Evolutionary conservation across 768 basidiomycete species (phyloP), one percentile per base, ranked within the genome.

Genomic region (Chalciporus sphaerocephalus): DNA sequence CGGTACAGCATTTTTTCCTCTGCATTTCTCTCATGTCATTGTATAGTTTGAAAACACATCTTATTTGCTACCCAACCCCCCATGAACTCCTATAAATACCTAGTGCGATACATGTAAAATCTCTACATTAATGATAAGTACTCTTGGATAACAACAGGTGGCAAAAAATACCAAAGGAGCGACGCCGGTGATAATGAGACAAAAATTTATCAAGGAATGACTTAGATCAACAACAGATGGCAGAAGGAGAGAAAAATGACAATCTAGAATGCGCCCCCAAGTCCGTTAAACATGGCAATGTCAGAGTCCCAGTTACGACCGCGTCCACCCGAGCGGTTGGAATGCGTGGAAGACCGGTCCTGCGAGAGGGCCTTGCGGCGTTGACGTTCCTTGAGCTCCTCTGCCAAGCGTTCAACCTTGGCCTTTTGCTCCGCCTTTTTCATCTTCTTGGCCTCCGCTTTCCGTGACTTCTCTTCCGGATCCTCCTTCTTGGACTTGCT

Each of bases 381-480:
- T 61, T 59, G 51, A 56, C 58, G 64, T 40, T 66, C 65, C 57
- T 71, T 74, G 50, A 78, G 64, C 38, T 74, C 67, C 44, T 64
- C 56, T n/a, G 76, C 75, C 24, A 78, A 63, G 40, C 66, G 66
- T 46, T 74, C 71, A 24, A 60, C 62, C 51, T 60, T 69, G 43
- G 67, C 67, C 25, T 67, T 65, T 38, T 67, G 60, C 41, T 70
- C 65, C 9, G 71, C 69, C 62, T 72, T 75, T 50, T 70, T 68
- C 60, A 64, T 60, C 51, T 45, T 56, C 58, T 74, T 72, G 37
- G 71, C 70, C 44, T 74, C 69, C 18, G 67, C 70, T 59, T 69
- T 77, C 44, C 62, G 62, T 51, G 54, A 58, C 60, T 73, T 78
- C 52, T 67, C 61, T 46, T 76, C 77, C 46, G 51, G 56, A n/a